These are phyloP conservation scores for Cordyceps fumosorosea DNA, from an alignment of 2,329 filamentous ascomycete species.

Conservation along the genomic window DNA sequence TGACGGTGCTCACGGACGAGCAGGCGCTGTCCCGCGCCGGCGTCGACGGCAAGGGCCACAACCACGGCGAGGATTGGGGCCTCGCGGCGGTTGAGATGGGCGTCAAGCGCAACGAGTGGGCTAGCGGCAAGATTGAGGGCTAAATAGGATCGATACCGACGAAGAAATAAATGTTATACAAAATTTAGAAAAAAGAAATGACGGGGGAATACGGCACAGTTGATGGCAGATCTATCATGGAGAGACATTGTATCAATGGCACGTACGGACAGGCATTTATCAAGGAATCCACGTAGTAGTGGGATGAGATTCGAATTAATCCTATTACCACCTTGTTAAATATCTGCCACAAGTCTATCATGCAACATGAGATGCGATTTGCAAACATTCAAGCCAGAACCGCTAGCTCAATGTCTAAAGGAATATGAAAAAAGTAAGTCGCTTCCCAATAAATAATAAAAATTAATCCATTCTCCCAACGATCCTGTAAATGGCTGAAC, in stretches of 20 bases:
- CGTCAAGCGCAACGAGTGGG: slow-evolving; percentile 79
- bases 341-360: slow-evolving; percentile 9
- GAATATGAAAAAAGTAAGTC: slow-evolving; percentile 2
- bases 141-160: slow-evolving; percentile 16
- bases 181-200: slow-evolving; percentile 1
- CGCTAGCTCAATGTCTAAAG: not conserved
- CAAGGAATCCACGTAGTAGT: not conserved
- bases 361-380: slow-evolving; percentile 9
- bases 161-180: not conserved
- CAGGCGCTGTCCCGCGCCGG: slow-evolving; percentile 84
- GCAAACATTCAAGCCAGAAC: slow-evolving; percentile 2
- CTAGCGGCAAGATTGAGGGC: slow-evolving; percentile 55
- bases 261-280: not conserved
- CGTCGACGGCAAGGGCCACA: slow-evolving; percentile 61
- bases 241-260: not conserved
- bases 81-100: slow-evolving; percentile 90
- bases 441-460: slow-evolving; percentile 10
- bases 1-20: slow-evolving; percentile 83
- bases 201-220: not conserved
- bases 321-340: slow-evolving; percentile 5
- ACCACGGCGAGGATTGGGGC: slow-evolving; percentile 97
- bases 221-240: not conserved
- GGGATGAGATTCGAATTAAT: not conserved
- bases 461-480: slow-evolving; percentile 9
- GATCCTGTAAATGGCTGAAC: slow-evolving; percentile 4